Evolutionary conservation across 768 basidiomycete species (phyloP).

Genomic region (Hygrocybe punicea): DNA sequence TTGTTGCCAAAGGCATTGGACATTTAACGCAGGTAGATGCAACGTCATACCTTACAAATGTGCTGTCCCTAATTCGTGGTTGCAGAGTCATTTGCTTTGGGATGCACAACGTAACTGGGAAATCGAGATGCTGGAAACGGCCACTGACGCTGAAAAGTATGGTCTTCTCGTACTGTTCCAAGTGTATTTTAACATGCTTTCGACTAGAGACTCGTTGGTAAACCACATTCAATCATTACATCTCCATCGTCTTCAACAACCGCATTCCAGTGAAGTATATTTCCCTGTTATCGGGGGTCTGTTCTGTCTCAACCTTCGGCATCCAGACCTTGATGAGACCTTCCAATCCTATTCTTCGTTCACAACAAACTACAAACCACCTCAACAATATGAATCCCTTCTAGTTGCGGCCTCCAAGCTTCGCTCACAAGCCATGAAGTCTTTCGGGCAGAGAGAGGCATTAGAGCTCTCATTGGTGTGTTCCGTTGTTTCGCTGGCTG

Average conservation of each 20-base stretch:
- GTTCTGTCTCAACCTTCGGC: background rate
- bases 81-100: constrained; percentile 71
- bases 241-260: constrained; percentile 67
- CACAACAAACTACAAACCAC: constrained; percentile 72
- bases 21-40: constrained; percentile 62
- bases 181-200: constrained; percentile 8
- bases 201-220: constrained; percentile 42
- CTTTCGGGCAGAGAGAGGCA: constrained; percentile 60
- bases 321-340: constrained; percentile 72
- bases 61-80: constrained; percentile 2
- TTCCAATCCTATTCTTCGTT: constrained; percentile 86
- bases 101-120: constrained; percentile 73
- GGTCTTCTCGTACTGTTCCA: background rate
- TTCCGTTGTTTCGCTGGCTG: background rate
- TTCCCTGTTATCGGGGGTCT: background rate
- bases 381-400: constrained; percentile 71
- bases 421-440: constrained; percentile 55
- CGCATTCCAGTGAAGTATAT: constrained; percentile 61
- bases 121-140: constrained; percentile 54
- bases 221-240: constrained; percentile 55
- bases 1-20: constrained; percentile 52
- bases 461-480: constrained; percentile 61
- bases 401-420: constrained; percentile 77
- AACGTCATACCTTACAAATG: background rate
- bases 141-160: constrained; percentile 47